Base-by-base conservation (phyloP, 208 protist genomes). In the Crithidia sp. region DNA sequence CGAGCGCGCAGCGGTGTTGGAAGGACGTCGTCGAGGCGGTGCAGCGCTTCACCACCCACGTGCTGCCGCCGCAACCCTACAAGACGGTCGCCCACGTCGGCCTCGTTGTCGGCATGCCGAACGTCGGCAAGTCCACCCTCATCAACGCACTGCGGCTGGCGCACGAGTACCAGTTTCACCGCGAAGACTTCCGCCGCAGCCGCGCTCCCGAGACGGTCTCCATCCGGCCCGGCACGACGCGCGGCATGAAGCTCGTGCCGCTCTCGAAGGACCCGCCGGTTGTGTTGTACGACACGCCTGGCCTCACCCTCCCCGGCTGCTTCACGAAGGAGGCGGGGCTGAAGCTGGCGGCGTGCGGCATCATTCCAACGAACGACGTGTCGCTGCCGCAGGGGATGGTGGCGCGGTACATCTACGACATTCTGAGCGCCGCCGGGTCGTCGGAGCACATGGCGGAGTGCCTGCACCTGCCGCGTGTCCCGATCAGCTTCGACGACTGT, bases 41-140 rank as follows among this genome's bases (percentile, higher is more conserved):
- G 44, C 86, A 90, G 56, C 84, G 88, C 61, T 94, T 97, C 79
- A 85, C 89, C 5, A 91, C 88, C 36, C 84, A 93, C 60, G 73
- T 95, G 28, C 69, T 95, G 37, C 86, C 87, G 0, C 68, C 80
- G 14, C 88, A 85, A 59, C 59, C 54, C 5, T 95, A 89, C 74
- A 87, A 86, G 43, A 94, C 87, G 2, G 82, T 89, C 0, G 92
- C 94, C 6, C 81, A 94, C 60, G 67, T 97, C 37, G 89, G 94
- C 4, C 84, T 98, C 39, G 92, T 98, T 0, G 93, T 98, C 13
- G 97, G 97, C 12, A 96, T 98, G 91, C 97, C 97, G 0, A 98
- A 98, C 75, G 94, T 98, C 40, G 97, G 97, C 54, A 98, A 98
- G 74, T 98, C 95, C 0, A 97, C 96, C 3, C 84, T 98, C 37